A percentile compares a stretch with the other conserved stretches of the same genome.
These are phyloP conservation scores for Cucumis variabilis DNA, from an alignment of 331 rosid genomes.

Conservation along the genomic window DNA sequence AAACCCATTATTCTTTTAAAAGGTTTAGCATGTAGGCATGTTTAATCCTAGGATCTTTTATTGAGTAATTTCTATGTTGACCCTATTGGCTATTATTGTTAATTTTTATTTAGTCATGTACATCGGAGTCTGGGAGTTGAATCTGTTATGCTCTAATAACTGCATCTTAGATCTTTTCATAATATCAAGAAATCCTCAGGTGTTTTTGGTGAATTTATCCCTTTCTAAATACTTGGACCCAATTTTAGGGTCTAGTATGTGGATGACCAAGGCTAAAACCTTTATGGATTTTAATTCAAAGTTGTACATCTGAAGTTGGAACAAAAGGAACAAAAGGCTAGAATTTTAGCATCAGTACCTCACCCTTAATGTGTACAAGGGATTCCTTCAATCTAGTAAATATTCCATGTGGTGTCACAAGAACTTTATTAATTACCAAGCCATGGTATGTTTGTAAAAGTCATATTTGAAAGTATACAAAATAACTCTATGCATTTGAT, in stretches of 20 bases:
- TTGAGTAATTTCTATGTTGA: not conserved
- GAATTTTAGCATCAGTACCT: too few species aligned
- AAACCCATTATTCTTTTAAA: not conserved
- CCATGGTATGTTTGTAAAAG: too few species aligned
- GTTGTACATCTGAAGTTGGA: too few species aligned
- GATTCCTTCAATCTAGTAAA: too few species aligned
- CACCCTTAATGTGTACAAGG: too few species aligned
- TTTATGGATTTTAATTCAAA: too few species aligned
- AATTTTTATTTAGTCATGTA: not conserved
- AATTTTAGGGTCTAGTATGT: not conserved
- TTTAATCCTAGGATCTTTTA: not conserved
- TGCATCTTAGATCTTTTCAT: constrained; percentile 16
- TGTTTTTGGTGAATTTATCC: not conserved
- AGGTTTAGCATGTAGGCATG: not conserved
- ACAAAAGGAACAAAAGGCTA: too few species aligned
- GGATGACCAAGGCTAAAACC: too few species aligned
- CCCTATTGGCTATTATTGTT: not conserved
- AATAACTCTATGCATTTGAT: too few species aligned
- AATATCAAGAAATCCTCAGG: not conserved
- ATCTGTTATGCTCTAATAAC: not conserved
- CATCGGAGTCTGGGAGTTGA: constrained; percentile 9
- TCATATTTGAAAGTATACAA: too few species aligned
- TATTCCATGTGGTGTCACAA: too few species aligned
- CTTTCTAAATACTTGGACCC: not conserved
- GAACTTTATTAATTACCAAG: too few species aligned